Conservation (phyloP, 2,329 filamentous ascomycete genomes). For the Pezicula carpinea region DNA sequence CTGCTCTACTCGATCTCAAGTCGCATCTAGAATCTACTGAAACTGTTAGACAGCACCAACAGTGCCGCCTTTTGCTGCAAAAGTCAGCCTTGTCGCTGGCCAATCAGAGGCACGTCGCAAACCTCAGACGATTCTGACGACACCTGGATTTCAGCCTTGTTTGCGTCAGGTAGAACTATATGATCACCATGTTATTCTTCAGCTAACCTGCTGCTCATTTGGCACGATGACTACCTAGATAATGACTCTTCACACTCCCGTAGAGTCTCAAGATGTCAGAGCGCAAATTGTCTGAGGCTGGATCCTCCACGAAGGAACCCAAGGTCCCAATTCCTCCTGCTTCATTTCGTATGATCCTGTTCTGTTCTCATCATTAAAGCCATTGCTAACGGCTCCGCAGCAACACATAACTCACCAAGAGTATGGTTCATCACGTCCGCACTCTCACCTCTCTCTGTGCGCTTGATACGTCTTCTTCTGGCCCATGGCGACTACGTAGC, state of each 20-base stretch:
- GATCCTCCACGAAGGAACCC: constrained; percentile 25
- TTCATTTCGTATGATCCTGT: constrained; percentile 23
- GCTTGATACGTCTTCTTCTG: constrained; percentile 74
- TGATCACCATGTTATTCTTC: too few relatives aligned
- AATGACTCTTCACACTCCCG: neutral
- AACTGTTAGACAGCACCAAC: too few relatives aligned
- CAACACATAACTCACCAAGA: constrained; percentile 69
- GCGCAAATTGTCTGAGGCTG: constrained; percentile 40
- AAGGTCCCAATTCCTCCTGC: constrained; percentile 17
- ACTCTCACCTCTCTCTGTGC: constrained; percentile 78
- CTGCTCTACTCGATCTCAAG: too few relatives aligned
- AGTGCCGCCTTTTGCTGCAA: too few relatives aligned
- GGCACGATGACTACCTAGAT: too few relatives aligned
- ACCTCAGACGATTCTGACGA: too few relatives aligned
- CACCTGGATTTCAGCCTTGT: too few relatives aligned
- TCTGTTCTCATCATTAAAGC: neutral
- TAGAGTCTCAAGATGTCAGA: constrained; percentile 34
- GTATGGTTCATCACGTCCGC: constrained; percentile 92
- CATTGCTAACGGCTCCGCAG: constrained; percentile 10
- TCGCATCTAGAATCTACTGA: too few relatives aligned
- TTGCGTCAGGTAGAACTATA: too few relatives aligned
- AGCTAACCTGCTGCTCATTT: too few relatives aligned
- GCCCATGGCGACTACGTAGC: constrained; percentile 90
- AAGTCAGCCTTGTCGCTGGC: too few relatives aligned
- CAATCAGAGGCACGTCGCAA: too few relatives aligned